Evolutionary conservation across 139 green algal species (phyloP), one percentile per base, ranked within the genome.

Genomic region (Chlorella sp.): DNA sequence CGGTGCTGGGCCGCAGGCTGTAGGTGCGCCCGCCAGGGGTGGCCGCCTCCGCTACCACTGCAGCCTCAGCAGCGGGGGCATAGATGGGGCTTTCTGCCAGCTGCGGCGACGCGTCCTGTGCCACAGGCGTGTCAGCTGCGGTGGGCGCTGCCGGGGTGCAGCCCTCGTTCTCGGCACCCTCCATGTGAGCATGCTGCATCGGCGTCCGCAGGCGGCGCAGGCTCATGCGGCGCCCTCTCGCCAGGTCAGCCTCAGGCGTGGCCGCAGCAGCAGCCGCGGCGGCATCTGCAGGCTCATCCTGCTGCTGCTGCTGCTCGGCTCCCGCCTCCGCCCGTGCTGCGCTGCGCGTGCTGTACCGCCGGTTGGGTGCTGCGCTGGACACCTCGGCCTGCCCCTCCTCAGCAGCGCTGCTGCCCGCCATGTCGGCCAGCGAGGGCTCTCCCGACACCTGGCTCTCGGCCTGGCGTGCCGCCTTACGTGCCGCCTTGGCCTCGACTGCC

Each of bases 101-200:
- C 18, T 68, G 51, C 11, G 78, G 78, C 44, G 80, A 85, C 7
- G 34, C 55, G 32, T 85, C 80, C 44, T 85, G 80, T 3, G 80
- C 44, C 80, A 85, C 67, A 4, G 80, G 47, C 15, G 36, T 44
- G 23, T 56, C 47, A 38, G 65, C 51, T 21, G 51, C 51, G 12
- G 51, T 60, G 51, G 51, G 44, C 12, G 32, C 67, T 30, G 80
- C 30, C 3, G n/a, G 73, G 28, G 56, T 71, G 34, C 17, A 26
- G 36, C 34, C 75, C 36, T 55, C 75, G 25, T n/a, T 25, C 70
- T 60, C 60, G 12, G 26, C 28, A 3, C 38, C 26, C 17, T 16
- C 32, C 26, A 60, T 18, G 51, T 57, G 34, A 2, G 51, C 74
- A 38, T 69, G 60, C 34, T n/a, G 28, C 38, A 18, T 28, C 25